Evolutionary conservation across 1,284 basidiomycete genomes (phyloP).

Genomic region (Trichosporon faecale): DNA sequence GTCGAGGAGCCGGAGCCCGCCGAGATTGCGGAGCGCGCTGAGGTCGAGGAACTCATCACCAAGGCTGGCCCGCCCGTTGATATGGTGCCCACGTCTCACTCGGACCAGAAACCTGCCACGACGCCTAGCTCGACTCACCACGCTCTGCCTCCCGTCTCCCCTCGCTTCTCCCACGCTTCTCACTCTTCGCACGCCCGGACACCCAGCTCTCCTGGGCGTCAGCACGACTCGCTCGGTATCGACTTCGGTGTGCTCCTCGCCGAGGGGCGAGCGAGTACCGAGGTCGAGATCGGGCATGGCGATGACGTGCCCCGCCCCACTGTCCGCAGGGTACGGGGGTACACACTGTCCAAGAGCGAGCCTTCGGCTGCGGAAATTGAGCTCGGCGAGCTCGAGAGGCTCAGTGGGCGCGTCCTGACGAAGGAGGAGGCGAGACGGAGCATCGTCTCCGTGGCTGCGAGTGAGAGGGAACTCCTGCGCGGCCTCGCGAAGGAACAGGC

Average conservation of each 20-base stretch:
- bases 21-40: background rate
- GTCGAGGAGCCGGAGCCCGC: background rate
- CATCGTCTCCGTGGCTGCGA: background rate
- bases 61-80: background rate
- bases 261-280: background rate
- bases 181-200: background rate
- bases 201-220: background rate
- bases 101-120: background rate
- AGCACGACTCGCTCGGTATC: background rate
- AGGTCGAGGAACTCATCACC: background rate
- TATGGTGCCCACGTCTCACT: background rate
- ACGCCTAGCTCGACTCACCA: background rate
- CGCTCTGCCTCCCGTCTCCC: background rate
- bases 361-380: background rate
- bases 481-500: background rate
- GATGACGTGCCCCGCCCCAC: background rate
- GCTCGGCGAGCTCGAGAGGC: background rate
- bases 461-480: background rate
- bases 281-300: background rate
- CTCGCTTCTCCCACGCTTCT: background rate
- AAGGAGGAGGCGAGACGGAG: background rate
- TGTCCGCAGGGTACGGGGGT: background rate
- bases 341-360: background rate
- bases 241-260: constrained; percentile 2
- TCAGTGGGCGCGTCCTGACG: background rate